Base-by-base conservation (phyloP, 768 basidiomycete species). In the Kwoniella mangroviensis region DNA sequence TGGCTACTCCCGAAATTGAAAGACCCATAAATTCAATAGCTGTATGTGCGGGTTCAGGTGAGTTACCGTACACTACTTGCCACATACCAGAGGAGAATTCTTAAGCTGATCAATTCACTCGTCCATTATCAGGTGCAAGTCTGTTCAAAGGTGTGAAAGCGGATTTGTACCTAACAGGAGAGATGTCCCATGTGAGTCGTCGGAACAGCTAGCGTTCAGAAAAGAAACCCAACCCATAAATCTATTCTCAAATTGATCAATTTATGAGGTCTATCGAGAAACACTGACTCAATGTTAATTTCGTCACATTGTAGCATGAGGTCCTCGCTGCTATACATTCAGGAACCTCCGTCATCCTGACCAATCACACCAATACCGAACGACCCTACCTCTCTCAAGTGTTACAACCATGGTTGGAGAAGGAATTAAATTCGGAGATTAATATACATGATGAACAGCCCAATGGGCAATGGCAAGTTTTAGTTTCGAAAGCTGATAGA, bases 281-380 rank as follows among this genome's bases (percentile, higher is more conserved):
- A 1, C 21, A 15, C 24, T 26, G 55, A 26, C 55, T 57, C 55
- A 22, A 13, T 6, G 15, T 17, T 57, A 3, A n/a, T 59, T 59
- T 6, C 34, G 3, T 41, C 28, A 26, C 34, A 12, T 42, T 21
- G 15, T 13, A 94, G 92, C 95, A 97, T 82, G 91, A 95, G 69
- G 89, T 96, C 64, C 86, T 98, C 52, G 91, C 92, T 1, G 88
- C 92, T 1, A 86, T 92, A 13, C 92, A 91, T 11, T 83, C 85
- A 53, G 92, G 93, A 42, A 89, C 86, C 76, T 88, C 92, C 79
- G 90, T 97, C 79, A 87, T 97, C 72, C 87, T 97, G 65, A 94
- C 94, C 90, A 84, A 86, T 19, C 96, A 98, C 84, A 91, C 93
- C 17, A 94, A 94, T 84, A 95, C 95, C 54, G 96, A 98, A 84